Conservation (phyloP, 352 stramenopile species). For the Blastocystis sp. region DNA sequence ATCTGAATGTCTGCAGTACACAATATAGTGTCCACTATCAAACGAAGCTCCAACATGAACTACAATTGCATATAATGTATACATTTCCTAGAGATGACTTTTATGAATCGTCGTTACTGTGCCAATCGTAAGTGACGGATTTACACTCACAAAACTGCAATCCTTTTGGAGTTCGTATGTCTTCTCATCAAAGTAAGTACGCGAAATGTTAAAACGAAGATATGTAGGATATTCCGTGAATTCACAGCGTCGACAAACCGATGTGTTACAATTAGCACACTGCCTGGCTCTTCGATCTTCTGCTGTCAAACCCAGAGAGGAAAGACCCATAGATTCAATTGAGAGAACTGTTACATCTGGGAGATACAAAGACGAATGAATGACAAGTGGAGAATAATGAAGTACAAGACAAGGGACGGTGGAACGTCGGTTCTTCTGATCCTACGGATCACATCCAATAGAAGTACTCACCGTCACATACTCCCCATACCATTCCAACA, state of each 20-base stretch:
- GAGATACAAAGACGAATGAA: not conserved
- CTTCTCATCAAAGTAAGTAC: conserved; percentile 32
- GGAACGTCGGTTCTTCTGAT: not conserved
- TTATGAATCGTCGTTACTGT: not conserved
- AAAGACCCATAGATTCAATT: not conserved
- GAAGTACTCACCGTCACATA: not conserved
- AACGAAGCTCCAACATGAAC: conserved; percentile 31
- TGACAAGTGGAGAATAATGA: not conserved
- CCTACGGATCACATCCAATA: not conserved
- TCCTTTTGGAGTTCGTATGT: conserved; percentile 18
- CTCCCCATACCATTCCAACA: not conserved
- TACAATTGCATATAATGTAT: conserved; percentile 29
- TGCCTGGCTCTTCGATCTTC: not conserved
- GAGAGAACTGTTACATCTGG: conserved; percentile 1
- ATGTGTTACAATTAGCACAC: not conserved
- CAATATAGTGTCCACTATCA: conserved; percentile 52
- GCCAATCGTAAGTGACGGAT: not conserved
- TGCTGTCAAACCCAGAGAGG: not conserved
- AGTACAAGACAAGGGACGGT: not conserved
- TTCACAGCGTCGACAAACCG: not conserved
- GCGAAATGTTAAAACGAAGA: not conserved
- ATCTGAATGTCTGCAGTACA: conserved; percentile 28
- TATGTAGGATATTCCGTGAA: conserved; percentile 10
- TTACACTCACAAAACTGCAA: not conserved
- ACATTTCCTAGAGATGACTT: not conserved